phyloP scores from a whole-genome alignment of 257 asterid species.

The Coffea canephora region DNA sequence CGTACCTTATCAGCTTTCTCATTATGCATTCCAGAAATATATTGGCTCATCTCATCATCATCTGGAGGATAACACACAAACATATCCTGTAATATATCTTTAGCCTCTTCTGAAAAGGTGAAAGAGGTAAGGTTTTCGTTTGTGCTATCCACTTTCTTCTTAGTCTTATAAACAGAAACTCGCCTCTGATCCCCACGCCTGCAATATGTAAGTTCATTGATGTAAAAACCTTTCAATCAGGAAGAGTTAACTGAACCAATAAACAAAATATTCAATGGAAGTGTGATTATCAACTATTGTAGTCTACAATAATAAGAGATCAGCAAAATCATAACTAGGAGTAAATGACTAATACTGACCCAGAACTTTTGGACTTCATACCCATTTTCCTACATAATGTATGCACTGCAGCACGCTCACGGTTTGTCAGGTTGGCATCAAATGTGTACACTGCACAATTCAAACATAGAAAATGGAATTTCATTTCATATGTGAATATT shows the following conservation, averaged over 20 bases:
- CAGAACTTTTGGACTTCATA: slow-evolving; percentile 65
- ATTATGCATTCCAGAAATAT: slow-evolving; percentile 34
- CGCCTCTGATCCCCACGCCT: slow-evolving; percentile 63
- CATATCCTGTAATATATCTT: slow-evolving; percentile 57
- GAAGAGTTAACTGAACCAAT: not conserved
- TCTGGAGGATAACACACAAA: slow-evolving; percentile 77
- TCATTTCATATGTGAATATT: slow-evolving; percentile 1
- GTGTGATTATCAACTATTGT: too few relatives aligned
- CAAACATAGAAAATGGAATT: slow-evolving; percentile 17
- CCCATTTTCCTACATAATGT: slow-evolving; percentile 57
- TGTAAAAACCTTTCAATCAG: not conserved
- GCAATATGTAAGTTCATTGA: slow-evolving; percentile 26
- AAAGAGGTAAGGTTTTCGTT: slow-evolving; percentile 42
- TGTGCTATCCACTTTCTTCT: slow-evolving; percentile 22
- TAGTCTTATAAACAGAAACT: slow-evolving; percentile 53
- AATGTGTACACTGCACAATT: slow-evolving; percentile 59
- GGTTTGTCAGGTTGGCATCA: slow-evolving; percentile 41
- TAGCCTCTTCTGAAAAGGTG: slow-evolving; percentile 61
- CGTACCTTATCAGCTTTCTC: slow-evolving; percentile 24
- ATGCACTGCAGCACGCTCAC: slow-evolving; percentile 72
- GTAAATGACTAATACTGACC: slow-evolving; percentile 44
- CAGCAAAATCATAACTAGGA: not conserved
- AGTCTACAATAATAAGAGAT: too few relatives aligned
- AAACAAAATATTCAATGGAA: too few relatives aligned
- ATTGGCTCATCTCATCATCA: slow-evolving; percentile 45